Base-by-base conservation (phyloP, 2,329 filamentous ascomycete genomes). In the Pleoardoris graminearum region DNA sequence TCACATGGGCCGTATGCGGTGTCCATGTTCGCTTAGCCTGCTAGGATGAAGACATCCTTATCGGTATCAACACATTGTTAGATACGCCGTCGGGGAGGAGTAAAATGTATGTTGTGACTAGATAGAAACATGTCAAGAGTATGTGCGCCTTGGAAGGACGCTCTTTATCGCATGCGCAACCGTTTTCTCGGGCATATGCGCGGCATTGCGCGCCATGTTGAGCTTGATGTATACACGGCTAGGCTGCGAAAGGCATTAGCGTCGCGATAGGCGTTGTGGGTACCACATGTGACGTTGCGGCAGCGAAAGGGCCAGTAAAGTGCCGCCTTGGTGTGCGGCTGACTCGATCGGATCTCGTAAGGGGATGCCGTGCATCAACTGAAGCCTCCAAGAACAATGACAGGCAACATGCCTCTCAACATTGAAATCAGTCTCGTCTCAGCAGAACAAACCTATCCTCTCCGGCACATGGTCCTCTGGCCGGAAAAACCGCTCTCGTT, bases 91-190 rank as follows among this genome's bases (percentile, higher is more conserved):
- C 53, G 47, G 51, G 42, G 36, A 25, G 25, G 7, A 16, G 12
- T 3, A 19, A 42, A 17, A 32, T 3, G 39, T 29, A n/a, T n/a
- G 42, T 32, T 22, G 59, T 69, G 65, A 68, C 67, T 68, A 61
- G 65, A 69, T 69, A 57, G 54, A 57, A 68, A 63, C 54, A 60
- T 58, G 65, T 69, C 62, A 69, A 41, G 29, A 23, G 27, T 11
- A 43, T 30, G 32, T 51, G 32, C 42, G 46, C 33, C 23, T 51
- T 49, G 51, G 48, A 55, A 54, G 53, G 50, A 54, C 51, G 48
- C 53, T 51, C 57, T 58, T 54, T 68, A 68, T 67, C 65, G 22
- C 21, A 21, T 19, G 11, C n/a, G 27, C 21, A 23, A 22, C 12
- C 16, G 41, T 22, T 23, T 22, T 12, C 41, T 33, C 17, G 27